Evolutionary conservation across 495 filamentous ascomycete species (phyloP).

Genomic region (Penicillium pancosmium): DNA sequence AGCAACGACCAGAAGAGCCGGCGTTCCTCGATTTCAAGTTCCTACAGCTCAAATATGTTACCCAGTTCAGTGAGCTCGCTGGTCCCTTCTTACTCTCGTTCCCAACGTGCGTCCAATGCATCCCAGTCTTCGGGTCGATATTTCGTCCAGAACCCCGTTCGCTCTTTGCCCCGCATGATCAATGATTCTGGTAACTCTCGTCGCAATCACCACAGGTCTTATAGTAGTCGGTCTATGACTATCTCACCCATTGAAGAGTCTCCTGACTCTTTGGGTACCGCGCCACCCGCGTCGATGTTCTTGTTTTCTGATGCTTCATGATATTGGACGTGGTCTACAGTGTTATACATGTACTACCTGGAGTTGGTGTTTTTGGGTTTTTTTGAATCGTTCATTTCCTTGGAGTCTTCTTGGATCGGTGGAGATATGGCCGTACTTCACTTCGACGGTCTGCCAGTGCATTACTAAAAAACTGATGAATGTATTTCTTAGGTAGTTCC

Average conservation of each 20-base stretch:
- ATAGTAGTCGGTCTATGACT: neutral
- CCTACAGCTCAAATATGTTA: neutral
- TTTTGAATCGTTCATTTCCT: neutral
- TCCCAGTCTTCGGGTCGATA: constrained; percentile 13
- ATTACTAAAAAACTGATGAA: no score
- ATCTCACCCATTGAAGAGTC: constrained; percentile 6
- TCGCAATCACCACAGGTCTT: neutral
- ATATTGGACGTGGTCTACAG: neutral
- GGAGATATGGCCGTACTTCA: neutral
- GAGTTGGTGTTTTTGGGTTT: no score
- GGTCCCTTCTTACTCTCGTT: neutral
- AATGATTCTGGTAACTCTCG: neutral
- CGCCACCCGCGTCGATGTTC: constrained; percentile 12
- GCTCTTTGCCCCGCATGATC: neutral
- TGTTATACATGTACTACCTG: neutral
- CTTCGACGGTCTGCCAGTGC: neutral
- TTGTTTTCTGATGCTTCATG: constrained; percentile 13
- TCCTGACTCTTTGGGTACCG: neutral
- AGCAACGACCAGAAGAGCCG: neutral
- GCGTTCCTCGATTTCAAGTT: neutral
- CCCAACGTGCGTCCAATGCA: constrained; percentile 3
- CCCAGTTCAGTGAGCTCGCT: constrained; percentile 1
- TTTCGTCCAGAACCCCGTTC: constrained; percentile 1
- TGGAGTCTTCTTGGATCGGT: neutral
- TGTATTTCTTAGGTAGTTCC: no score